Percentiles rank a stretch among this genome's conserved stretches.
phyloP scores from a whole-genome alignment of 306 rosid genomes.

The Quercus rubra region DNA sequence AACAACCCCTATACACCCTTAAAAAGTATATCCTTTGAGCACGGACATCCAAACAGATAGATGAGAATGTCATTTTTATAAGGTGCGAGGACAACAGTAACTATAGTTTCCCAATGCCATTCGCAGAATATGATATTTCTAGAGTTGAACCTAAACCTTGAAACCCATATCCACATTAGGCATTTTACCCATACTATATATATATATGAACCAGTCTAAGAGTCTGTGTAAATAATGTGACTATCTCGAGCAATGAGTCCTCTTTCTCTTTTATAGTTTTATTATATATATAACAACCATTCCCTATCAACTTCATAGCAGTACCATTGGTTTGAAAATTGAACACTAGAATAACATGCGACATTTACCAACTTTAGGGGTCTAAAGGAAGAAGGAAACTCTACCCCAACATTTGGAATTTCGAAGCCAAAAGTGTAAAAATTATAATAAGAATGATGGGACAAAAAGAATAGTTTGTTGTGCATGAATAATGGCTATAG shows the following conservation, averaged over 20 bases:
- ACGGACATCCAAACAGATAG: too few species aligned
- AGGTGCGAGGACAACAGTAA: too few species aligned
- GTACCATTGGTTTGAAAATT: conserved; percentile 19
- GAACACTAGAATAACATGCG: neutral
- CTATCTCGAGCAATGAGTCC: conserved; percentile 44
- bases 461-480: conserved; percentile 28
- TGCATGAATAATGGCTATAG: conserved; percentile 29
- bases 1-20: too few species aligned
- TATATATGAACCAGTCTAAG: neutral
- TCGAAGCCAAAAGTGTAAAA: conserved; percentile 38
- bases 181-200: neutral
- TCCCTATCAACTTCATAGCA: conserved; percentile 27
- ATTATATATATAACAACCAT: conserved; percentile 9
- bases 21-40: too few species aligned
- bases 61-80: too few species aligned
- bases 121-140: too few species aligned
- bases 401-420: conserved; percentile 40
- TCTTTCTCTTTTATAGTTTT: conserved; percentile 1
- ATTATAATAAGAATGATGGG: conserved; percentile 25
- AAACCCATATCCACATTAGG: neutral
- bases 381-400: conserved; percentile 15
- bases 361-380: conserved; percentile 17
- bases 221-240: neutral
- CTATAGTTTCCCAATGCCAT: too few species aligned
- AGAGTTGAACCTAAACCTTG: neutral